Conservation (phyloP, 208 protist genomes). For the Wallacemonas sp. region DNA sequence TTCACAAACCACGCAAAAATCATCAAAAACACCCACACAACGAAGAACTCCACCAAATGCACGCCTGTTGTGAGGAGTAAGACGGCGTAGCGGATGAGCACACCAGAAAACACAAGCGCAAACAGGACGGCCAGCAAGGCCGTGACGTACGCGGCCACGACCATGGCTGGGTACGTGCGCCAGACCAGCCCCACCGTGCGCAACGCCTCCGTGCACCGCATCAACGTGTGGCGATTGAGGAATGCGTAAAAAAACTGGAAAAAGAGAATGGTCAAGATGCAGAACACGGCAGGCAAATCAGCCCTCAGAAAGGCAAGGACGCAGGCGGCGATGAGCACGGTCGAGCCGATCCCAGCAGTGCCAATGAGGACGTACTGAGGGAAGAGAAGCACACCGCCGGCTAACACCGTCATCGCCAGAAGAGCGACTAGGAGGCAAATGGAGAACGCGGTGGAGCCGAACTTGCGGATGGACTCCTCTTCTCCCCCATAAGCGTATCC, state of each 20-base stretch:
- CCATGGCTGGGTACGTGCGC: not conserved
- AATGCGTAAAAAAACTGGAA: slow-evolving; percentile 37
- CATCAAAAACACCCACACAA: slow-evolving; percentile 16
- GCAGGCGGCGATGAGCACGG: slow-evolving; percentile 17
- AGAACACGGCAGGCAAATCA: slow-evolving; percentile 14
- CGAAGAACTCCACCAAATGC: not conserved
- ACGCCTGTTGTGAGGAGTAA: not conserved
- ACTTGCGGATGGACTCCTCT: not conserved
- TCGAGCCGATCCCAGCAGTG: slow-evolving; percentile 22
- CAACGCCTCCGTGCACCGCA: slow-evolving; percentile 9
- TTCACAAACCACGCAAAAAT: slow-evolving; percentile 2
- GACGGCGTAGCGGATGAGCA: slow-evolving; percentile 1
- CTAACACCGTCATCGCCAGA: not conserved
- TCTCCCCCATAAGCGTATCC: not conserved
- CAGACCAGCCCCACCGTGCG: not conserved
- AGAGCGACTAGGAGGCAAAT: not conserved
- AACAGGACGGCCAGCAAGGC: not conserved
- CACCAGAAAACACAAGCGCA: not conserved
- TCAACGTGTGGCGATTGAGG: slow-evolving; percentile 15
- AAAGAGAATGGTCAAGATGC: slow-evolving; percentile 18
- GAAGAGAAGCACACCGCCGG: slow-evolving; percentile 14
- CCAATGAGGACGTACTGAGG: slow-evolving; percentile 26
- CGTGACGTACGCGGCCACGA: not conserved
- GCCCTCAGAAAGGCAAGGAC: slow-evolving; percentile 15
- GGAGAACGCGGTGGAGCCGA: not conserved